phyloP scores from a whole-genome alignment of 306 rosid species.

The Acacia acuminata region DNA sequence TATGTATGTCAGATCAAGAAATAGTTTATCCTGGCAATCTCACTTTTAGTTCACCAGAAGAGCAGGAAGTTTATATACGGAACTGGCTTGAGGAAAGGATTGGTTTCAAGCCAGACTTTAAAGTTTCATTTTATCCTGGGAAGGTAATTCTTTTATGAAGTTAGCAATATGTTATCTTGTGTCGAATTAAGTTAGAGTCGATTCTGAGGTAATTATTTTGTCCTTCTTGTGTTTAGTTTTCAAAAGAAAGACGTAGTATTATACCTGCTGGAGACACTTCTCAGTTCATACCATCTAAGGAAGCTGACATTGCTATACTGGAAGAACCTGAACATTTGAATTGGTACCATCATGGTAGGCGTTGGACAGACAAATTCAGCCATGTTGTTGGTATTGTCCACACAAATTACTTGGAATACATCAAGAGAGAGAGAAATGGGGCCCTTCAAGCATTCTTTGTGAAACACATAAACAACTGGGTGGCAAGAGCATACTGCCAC shows the following conservation, averaged over 20 bases:
- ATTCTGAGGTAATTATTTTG: slow-evolving; percentile 30
- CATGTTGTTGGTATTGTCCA: slow-evolving; percentile 98
- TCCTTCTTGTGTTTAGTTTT: slow-evolving; percentile 57
- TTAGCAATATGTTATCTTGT: slow-evolving; percentile 19
- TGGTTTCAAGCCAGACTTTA: slow-evolving; percentile 91
- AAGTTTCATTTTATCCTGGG: slow-evolving; percentile 95
- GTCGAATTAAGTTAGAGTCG: slow-evolving; percentile 24
- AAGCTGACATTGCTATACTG: slow-evolving; percentile 92
- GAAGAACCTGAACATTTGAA: slow-evolving; percentile 98
- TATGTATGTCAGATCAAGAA: slow-evolving; percentile 89
- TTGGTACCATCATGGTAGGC: slow-evolving; percentile 98
- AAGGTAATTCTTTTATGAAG: slow-evolving; percentile 56
- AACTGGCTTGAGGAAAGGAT: slow-evolving; percentile 97
- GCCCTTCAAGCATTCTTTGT: slow-evolving; percentile 90
- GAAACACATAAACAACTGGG: slow-evolving; percentile 97
- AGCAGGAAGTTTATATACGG: slow-evolving; percentile 87
- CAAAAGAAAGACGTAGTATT: slow-evolving; percentile 83
- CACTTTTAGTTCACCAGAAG: slow-evolving; percentile 87
- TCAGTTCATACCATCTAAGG: slow-evolving; percentile 84
- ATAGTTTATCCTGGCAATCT: slow-evolving; percentile 77
- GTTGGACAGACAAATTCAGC: slow-evolving; percentile 95
- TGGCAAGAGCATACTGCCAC: slow-evolving; percentile 81
- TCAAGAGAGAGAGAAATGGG: slow-evolving; percentile 95
- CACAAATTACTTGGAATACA: slow-evolving; percentile 94
- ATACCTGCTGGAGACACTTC: slow-evolving; percentile 96